These are phyloP conservation scores for Chaetomiaceae sp. DNA, from an alignment of 2,329 filamentous ascomycete genomes.

Conservation along the genomic window DNA sequence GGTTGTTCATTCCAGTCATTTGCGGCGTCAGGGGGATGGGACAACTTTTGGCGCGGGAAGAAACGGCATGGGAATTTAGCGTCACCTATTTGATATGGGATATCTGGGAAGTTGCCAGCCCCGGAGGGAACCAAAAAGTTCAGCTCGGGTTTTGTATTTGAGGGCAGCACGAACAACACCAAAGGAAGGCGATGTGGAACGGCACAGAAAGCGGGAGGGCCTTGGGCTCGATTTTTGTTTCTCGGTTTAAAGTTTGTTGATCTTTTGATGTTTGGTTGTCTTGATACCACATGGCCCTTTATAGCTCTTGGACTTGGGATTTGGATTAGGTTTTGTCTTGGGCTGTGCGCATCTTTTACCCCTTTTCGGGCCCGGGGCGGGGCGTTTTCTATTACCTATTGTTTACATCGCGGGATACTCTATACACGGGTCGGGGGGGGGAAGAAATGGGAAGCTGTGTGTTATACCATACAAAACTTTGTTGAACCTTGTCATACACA, in stretches of 20 bases:
- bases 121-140: background rate
- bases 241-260: background rate
- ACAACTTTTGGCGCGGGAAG: background rate
- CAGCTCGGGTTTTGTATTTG: background rate
- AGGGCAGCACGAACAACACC: background rate
- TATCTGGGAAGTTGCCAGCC: background rate
- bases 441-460: background rate
- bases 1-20: background rate
- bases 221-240: background rate
- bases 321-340: background rate
- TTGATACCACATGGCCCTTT: constrained; percentile 8
- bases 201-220: background rate
- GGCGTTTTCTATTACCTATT: background rate
- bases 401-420: background rate
- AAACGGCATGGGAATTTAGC: background rate
- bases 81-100: background rate
- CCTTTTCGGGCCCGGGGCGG: background rate
- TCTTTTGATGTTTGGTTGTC: background rate
- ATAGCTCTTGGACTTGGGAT: background rate
- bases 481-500: too few species aligned
- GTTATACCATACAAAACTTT: background rate
- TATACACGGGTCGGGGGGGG: background rate
- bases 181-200: background rate
- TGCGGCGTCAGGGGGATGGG: background rate
- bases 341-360: background rate